A percentile compares a stretch with the other conserved stretches of the same genome.
Evolutionary conservation across 2,329 filamentous ascomycete genomes (phyloP).

Genomic region (Ampelomyces quisqualis): DNA sequence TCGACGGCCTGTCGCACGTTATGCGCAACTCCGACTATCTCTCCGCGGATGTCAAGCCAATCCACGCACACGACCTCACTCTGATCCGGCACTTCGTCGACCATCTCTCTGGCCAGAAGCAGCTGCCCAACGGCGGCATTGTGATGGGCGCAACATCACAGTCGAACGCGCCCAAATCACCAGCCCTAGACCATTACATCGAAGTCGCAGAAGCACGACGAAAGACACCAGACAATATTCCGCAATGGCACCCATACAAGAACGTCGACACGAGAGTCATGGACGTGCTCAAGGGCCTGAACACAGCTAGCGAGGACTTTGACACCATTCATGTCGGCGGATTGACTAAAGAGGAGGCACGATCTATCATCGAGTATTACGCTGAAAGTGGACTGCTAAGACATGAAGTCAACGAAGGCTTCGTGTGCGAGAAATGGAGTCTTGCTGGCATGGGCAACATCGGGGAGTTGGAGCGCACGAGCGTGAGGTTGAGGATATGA

Average conservation of each 20-base stretch:
- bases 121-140: slow-evolving; percentile 71
- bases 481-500: slow-evolving; percentile 44
- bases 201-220: slow-evolving; percentile 51
- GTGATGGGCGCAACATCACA: slow-evolving; percentile 72
- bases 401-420: slow-evolving; percentile 66
- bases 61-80: slow-evolving; percentile 84
- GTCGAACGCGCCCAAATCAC: slow-evolving; percentile 66
- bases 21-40: slow-evolving; percentile 79
- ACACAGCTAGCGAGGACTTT: slow-evolving; percentile 34
- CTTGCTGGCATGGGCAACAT: slow-evolving; percentile 78
- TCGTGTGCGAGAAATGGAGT: slow-evolving; percentile 80
- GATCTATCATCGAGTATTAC: slow-evolving; percentile 88
- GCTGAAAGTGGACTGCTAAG: slow-evolving; percentile 79
- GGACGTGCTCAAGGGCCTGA: slow-evolving; percentile 47
- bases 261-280: slow-evolving; percentile 56
- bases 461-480: slow-evolving; percentile 78
- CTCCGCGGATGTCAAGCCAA: slow-evolving; percentile 65
- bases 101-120: slow-evolving; percentile 56
- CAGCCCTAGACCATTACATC: slow-evolving; percentile 69
- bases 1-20: slow-evolving; percentile 79
- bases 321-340: slow-evolving; percentile 62
- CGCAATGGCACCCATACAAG: slow-evolving; percentile 55
- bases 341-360: slow-evolving; percentile 71
- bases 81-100: slow-evolving; percentile 74
- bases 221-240: slow-evolving; percentile 34